phyloP scores from a whole-genome alignment of 2,329 filamentous ascomycete species.

The Neopestalotiopsis rosae region DNA sequence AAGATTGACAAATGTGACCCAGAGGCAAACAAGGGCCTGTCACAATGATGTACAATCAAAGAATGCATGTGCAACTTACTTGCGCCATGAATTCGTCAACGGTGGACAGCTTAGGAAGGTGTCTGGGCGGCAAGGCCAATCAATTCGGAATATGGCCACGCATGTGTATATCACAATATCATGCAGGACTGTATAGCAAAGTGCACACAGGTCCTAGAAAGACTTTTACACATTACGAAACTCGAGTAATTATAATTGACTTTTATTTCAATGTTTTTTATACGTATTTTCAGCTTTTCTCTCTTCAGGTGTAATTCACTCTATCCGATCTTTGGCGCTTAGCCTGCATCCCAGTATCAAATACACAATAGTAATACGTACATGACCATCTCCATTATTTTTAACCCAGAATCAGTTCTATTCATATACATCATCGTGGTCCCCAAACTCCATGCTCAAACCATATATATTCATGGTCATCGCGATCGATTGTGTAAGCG shows the following conservation, averaged over 20 bases:
- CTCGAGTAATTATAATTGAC: no score
- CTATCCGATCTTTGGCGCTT: not conserved
- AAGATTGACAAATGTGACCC: not conserved
- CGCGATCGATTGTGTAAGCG: no score
- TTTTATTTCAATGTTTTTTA: not conserved
- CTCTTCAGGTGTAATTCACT: not conserved
- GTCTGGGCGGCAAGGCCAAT: not conserved
- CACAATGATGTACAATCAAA: not conserved
- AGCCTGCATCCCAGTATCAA: not conserved
- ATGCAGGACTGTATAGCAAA: not conserved
- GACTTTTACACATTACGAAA: no score
- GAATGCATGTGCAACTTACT: conserved; percentile 4
- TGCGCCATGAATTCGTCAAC: not conserved
- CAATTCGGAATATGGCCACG: not conserved
- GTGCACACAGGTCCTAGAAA: not conserved
- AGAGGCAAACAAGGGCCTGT: not conserved
- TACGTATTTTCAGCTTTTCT: not conserved
- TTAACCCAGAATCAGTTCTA: not conserved
- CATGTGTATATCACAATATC: not conserved
- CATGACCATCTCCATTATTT: not conserved
- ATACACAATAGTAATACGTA: not conserved
- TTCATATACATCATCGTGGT: conserved; percentile 7
- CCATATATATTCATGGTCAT: conserved; percentile 6
- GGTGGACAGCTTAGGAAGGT: conserved; percentile 1
- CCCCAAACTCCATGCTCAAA: conserved; percentile 1